These are phyloP conservation scores for Boletus rubroflammeus DNA, from an alignment of 768 basidiomycete genomes.

Conservation along the genomic window DNA sequence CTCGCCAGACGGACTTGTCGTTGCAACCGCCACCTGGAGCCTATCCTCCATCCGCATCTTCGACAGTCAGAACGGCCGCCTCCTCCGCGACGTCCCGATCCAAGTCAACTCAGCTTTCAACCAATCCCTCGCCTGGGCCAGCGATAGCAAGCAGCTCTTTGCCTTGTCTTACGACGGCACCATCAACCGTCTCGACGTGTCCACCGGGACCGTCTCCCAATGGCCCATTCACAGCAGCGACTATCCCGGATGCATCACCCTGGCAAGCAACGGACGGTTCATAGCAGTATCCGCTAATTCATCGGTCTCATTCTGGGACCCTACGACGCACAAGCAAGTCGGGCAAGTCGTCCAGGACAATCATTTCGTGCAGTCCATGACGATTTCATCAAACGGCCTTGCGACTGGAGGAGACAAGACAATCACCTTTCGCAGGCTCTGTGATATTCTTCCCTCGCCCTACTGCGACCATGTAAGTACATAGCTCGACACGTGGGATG, in stretches of 20 bases:
- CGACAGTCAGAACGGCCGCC: background rate
- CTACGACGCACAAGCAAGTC: background rate
- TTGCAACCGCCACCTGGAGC: background rate
- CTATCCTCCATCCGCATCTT: background rate
- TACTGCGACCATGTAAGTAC: background rate
- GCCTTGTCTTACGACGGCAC: background rate
- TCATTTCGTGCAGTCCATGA: background rate
- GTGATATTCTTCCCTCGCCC: background rate
- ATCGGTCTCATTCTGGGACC: slow-evolving; percentile 12
- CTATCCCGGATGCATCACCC: background rate
- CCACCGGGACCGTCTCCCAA: background rate
- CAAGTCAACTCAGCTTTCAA: background rate
- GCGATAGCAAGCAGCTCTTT: background rate
- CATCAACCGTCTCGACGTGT: background rate
- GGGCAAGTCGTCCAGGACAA: slow-evolving; percentile 3
- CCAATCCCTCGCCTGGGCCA: slow-evolving; percentile 1
- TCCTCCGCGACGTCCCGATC: background rate
- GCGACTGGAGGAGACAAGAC: slow-evolving; percentile 2
- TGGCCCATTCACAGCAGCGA: background rate
- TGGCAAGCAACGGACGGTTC: background rate
- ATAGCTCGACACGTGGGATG: no score
- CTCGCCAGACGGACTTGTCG: background rate
- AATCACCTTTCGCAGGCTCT: background rate
- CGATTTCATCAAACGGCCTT: slow-evolving; percentile 4
- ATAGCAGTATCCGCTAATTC: slow-evolving; percentile 6